Percentiles rank a stretch among this genome's conserved stretches.
Conservation (phyloP, 768 basidiomycete species). For the Suillus discolor region DNA sequence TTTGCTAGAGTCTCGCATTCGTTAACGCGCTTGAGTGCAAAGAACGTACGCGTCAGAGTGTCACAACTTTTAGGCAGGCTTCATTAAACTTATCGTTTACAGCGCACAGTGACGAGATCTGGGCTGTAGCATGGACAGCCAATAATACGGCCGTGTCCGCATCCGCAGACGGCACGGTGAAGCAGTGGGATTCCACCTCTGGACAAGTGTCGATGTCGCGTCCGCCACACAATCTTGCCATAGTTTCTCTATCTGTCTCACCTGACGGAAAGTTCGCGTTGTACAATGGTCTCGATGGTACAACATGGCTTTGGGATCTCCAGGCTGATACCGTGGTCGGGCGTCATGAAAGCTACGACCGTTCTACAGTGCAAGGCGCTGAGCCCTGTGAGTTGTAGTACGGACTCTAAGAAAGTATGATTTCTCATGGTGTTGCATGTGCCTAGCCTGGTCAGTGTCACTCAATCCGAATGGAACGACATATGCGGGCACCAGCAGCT, state of each 20-base stretch:
- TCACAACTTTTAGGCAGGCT: conserved; percentile 3
- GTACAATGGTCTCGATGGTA: conserved; percentile 84
- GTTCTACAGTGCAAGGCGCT: conserved; percentile 51
- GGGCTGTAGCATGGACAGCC: conserved; percentile 75
- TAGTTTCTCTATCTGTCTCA: conserved; percentile 78
- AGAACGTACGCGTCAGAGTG: conserved; percentile 60
- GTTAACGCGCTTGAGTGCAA: conserved; percentile 71
- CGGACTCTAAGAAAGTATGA: background rate
- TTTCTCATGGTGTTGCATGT: conserved; percentile 9
- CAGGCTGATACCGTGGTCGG: conserved; percentile 60
- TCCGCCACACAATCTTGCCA: conserved; percentile 79
- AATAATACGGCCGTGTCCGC: conserved; percentile 66
- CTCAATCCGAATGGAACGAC: conserved; percentile 73
- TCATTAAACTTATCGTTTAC: conserved; percentile 27
- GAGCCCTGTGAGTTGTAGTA: conserved; percentile 64
- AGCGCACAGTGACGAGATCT: conserved; percentile 82
- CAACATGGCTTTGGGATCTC: conserved; percentile 76
- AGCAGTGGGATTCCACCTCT: conserved; percentile 68
- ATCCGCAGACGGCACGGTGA: conserved; percentile 78
- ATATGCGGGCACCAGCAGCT: conserved; percentile 73
- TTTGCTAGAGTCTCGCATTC: conserved; percentile 66
- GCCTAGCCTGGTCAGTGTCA: conserved; percentile 81
- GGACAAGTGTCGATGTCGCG: conserved; percentile 65
- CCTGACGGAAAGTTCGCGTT: conserved; percentile 66
- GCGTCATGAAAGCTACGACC: conserved; percentile 72